phyloP scores from a whole-genome alignment of 192 early-diverging fungal species.

The Linnemannia zychae region DNA sequence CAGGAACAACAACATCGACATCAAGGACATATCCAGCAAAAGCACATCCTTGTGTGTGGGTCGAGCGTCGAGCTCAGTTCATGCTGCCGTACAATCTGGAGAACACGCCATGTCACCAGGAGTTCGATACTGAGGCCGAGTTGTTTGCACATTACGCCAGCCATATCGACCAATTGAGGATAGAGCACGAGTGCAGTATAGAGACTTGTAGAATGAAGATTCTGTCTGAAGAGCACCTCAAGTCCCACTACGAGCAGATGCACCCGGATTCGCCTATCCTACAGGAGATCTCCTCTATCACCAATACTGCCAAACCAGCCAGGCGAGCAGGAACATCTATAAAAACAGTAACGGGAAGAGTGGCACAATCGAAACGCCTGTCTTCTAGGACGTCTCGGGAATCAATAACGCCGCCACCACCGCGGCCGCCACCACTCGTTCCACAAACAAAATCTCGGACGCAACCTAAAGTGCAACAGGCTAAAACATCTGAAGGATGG shows the following conservation, averaged over 20 bases:
- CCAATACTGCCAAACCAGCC: neutral
- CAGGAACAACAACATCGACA: neutral
- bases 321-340: neutral
- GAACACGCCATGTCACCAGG: neutral
- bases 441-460: neutral
- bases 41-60: neutral
- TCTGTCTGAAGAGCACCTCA: neutral
- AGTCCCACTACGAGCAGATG: neutral
- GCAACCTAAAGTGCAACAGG: neutral
- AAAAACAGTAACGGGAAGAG: neutral
- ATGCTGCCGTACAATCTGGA: neutral
- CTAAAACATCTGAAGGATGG: neutral
- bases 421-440: neutral
- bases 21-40: neutral
- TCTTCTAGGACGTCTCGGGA: neutral
- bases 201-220: slow-evolving; percentile 12
- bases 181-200: neutral
- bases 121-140: neutral
- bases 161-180: neutral
- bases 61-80: neutral
- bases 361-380: neutral
- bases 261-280: neutral
- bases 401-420: neutral
- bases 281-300: neutral
- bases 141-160: slow-evolving; percentile 15